These are phyloP conservation scores for Coccomyxa sp. DNA, from an alignment of 139 green algal genomes.

Conservation along the genomic window DNA sequence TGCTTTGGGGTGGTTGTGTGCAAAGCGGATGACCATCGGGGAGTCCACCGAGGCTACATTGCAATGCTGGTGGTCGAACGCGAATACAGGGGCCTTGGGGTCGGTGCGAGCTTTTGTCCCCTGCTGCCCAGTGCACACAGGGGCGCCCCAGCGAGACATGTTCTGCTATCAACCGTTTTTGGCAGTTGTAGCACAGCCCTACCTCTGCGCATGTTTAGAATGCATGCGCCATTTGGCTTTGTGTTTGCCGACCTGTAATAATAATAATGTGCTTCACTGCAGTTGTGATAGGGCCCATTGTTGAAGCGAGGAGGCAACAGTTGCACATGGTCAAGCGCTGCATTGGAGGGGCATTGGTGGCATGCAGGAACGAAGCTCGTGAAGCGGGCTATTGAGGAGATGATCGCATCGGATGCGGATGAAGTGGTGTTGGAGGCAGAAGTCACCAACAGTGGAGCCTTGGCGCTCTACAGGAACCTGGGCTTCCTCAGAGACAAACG, in stretches of 20 bases:
- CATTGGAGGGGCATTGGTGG: too few species aligned
- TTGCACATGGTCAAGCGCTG: too few species aligned
- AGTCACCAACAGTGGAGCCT: conserved; percentile 85
- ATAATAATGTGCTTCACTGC: too few species aligned
- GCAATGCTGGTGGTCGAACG: conserved; percentile 97
- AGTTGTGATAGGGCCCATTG: too few species aligned
- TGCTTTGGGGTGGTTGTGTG: conserved; percentile 83
- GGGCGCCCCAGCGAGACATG: background rate
- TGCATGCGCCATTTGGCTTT: background rate
- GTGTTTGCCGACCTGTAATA: too few species aligned
- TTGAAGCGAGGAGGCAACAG: too few species aligned
- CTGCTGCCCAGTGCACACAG: background rate
- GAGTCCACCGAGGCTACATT: conserved; percentile 86
- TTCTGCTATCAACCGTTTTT: background rate
- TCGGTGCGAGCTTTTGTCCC: conserved; percentile 53
- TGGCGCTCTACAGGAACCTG: conserved; percentile 89
- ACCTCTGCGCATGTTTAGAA: background rate
- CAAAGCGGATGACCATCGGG: conserved; percentile 83
- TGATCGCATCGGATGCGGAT: conserved; percentile 56
- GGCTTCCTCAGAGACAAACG: conserved; percentile 98
- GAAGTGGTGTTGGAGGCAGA: conserved; percentile 97
- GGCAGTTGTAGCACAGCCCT: too few species aligned
- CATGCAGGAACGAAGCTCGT: conserved; percentile 74
- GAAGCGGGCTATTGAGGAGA: conserved; percentile 58
- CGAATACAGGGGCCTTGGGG: conserved; percentile 63